A percentile compares a stretch with the other conserved stretches of the same genome.
phyloP scores from a whole-genome alignment of 306 rosid genomes.

The Lagenaria siceraria region DNA sequence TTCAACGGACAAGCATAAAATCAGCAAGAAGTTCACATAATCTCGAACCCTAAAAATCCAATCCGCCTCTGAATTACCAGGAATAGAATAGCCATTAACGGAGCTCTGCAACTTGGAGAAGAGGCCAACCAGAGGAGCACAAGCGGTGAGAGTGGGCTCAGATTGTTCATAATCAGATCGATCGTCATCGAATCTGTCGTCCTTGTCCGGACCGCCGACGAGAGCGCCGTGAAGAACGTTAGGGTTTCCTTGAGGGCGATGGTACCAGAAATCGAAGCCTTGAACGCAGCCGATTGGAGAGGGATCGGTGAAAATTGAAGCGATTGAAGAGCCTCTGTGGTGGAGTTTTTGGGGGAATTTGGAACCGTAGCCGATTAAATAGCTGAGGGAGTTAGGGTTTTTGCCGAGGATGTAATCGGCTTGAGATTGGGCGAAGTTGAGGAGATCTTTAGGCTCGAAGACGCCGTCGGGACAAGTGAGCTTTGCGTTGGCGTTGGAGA shows the following conservation, averaged over 20 bases:
- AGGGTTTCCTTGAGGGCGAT: conserved; percentile 42
- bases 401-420: conserved; percentile 79
- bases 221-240: conserved; percentile 59
- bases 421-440: conserved; percentile 47
- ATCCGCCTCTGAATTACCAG: conserved; percentile 15
- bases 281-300: conserved; percentile 48
- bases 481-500: conserved; percentile 37
- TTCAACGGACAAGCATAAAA: background rate
- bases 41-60: background rate
- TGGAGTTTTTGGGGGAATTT: conserved; percentile 60
- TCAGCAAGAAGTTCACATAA: background rate
- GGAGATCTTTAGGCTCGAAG: conserved; percentile 56
- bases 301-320: conserved; percentile 28
- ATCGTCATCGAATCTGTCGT: conserved; percentile 52
- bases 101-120: conserved; percentile 60
- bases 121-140: conserved; percentile 71
- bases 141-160: conserved; percentile 67
- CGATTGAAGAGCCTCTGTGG: conserved; percentile 79
- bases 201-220: conserved; percentile 71
- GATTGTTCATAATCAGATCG: conserved; percentile 75
- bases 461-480: conserved; percentile 64
- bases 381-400: conserved; percentile 61
- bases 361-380: conserved; percentile 63
- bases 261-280: conserved; percentile 67
- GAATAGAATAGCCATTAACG: conserved; percentile 15